These are phyloP conservation scores for Orbilia quercus DNA, from an alignment of 2,329 filamentous ascomycete genomes.

Conservation along the genomic window DNA sequence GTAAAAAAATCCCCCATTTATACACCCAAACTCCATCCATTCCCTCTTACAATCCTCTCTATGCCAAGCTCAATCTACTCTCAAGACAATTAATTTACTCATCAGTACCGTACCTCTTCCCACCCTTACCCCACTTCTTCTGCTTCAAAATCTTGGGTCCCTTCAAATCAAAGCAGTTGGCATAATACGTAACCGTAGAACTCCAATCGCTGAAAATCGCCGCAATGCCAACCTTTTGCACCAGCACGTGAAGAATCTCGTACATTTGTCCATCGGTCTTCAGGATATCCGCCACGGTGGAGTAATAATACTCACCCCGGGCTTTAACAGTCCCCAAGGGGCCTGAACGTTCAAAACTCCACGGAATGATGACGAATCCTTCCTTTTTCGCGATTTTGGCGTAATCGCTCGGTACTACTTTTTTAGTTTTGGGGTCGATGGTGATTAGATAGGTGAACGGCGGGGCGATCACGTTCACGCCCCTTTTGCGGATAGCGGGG, in stretches of 20 bases:
- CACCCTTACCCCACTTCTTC: conserved; percentile 51
- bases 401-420: conserved; percentile 73
- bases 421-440: conserved; percentile 65
- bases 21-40: conserved; percentile 6
- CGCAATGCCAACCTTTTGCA: conserved; percentile 70
- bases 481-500: conserved; percentile 68
- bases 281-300: conserved; percentile 68
- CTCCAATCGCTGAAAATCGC: conserved; percentile 78
- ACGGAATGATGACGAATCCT: conserved; percentile 74
- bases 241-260: conserved; percentile 74
- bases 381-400: conserved; percentile 71
- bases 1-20: background rate
- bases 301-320: conserved; percentile 69
- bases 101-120: conserved; percentile 28
- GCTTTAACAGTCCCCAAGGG: conserved; percentile 68
- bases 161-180: conserved; percentile 72
- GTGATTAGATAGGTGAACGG: conserved; percentile 73
- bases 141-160: conserved; percentile 49
- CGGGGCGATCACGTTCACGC: conserved; percentile 73
- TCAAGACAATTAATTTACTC: conserved; percentile 1
- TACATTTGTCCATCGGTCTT: conserved; percentile 75
- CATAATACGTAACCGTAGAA: conserved; percentile 76
- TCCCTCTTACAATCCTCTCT: conserved; percentile 1
- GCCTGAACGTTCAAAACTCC: conserved; percentile 75
- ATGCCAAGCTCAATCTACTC: background rate